A percentile compares a stretch with the other conserved stretches of the same genome.
Evolutionary conservation across 345 rosid genomes (phyloP).

Genomic region (Gossypium longicalyx): DNA sequence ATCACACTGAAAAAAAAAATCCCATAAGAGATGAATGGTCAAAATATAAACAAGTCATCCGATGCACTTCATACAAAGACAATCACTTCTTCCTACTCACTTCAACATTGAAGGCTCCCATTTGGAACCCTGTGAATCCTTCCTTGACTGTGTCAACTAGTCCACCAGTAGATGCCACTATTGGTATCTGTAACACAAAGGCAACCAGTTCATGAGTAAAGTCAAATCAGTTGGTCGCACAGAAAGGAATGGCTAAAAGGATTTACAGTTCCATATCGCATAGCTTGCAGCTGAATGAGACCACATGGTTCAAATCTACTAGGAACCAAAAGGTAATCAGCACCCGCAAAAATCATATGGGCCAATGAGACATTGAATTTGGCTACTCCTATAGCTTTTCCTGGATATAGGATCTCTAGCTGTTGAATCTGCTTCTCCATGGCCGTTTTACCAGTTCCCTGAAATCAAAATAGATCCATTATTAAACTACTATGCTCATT

Average conservation of each 20-base stretch:
- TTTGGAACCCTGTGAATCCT: conserved; percentile 91
- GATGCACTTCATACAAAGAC: neutral
- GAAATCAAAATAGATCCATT: conserved; percentile 4
- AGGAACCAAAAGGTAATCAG: conserved; percentile 76
- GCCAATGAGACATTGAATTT: conserved; percentile 79
- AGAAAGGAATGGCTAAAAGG: neutral
- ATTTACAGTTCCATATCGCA: conserved; percentile 51
- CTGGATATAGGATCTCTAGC: conserved; percentile 64
- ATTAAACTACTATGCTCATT: neutral
- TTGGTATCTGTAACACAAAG: conserved; percentile 48
- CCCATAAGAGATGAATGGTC: neutral
- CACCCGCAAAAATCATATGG: conserved; percentile 87
- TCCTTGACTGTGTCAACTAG: conserved; percentile 91
- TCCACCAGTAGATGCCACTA: conserved; percentile 93
- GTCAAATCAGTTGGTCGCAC: neutral
- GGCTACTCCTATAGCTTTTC: conserved; percentile 70
- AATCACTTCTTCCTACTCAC: conserved; percentile 31
- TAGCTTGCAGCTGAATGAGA: conserved; percentile 90
- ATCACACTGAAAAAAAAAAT: conserved; percentile 55
- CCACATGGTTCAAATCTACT: conserved; percentile 99
- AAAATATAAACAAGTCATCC: neutral
- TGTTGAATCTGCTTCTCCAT: conserved; percentile 70
- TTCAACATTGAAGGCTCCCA: conserved; percentile 71
- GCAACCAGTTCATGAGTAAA: neutral
- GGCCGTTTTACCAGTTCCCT: conserved; percentile 90